A percentile compares a stretch with the other conserved stretches of the same genome.
Evolutionary conservation across 1,284 basidiomycete genomes (phyloP).

Genomic region (Earliella scabrosa): DNA sequence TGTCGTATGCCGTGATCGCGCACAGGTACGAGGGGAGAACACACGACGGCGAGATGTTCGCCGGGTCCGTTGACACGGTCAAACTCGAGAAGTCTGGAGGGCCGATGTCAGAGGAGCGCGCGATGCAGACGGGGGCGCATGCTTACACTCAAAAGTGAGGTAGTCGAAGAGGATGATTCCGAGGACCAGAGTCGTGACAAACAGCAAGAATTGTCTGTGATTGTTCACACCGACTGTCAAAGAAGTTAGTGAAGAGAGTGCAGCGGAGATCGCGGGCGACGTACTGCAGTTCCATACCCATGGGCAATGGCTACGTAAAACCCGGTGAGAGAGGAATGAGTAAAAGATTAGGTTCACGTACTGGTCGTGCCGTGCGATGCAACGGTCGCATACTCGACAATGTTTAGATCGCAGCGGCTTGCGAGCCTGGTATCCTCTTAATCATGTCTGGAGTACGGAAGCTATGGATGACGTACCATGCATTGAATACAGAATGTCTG

Average conservation of each 20-base stretch:
- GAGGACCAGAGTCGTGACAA: conserved; percentile 83
- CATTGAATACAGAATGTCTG: conserved; percentile 96
- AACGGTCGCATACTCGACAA: conserved; percentile 90
- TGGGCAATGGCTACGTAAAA: conserved; percentile 81
- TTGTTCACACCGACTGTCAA: conserved; percentile 87
- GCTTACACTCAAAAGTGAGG: conserved; percentile 80
- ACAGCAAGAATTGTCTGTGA: conserved; percentile 93
- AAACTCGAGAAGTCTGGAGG: conserved; percentile 55
- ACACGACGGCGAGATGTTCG: conserved; percentile 61
- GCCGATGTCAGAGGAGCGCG: not conserved
- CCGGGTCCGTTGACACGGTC: conserved; percentile 42
- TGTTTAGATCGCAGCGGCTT: conserved; percentile 96
- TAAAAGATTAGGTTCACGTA: conserved; percentile 46
- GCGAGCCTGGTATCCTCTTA: conserved; percentile 57
- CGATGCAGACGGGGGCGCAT: conserved; percentile 3
- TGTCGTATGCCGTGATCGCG: conserved; percentile 69
- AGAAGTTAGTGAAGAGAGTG: conserved; percentile 8
- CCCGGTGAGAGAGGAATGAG: not conserved
- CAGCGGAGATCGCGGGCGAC: conserved; percentile 33
- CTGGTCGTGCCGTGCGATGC: conserved; percentile 92
- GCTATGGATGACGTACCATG: conserved; percentile 57
- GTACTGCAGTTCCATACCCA: conserved; percentile 99
- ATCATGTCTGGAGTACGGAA: not conserved
- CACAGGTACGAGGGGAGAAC: conserved; percentile 75
- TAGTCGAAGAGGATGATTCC: conserved; percentile 85